Base-by-base conservation (phyloP, 1,139 yeast genomes). In the Lodderomyces elongisporus region DNA sequence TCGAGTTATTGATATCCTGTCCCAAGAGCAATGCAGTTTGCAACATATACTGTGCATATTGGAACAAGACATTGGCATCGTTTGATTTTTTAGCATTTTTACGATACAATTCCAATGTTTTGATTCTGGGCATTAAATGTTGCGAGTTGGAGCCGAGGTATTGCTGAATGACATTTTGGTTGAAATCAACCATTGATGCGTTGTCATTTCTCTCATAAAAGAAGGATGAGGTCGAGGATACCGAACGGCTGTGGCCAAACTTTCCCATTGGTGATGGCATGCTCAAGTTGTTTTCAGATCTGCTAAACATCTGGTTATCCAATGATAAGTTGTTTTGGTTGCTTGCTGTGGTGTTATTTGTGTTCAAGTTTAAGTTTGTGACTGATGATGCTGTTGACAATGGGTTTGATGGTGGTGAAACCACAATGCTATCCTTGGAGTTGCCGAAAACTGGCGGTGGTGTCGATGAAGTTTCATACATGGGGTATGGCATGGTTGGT, bases 11-110 rank as follows among this genome's bases (percentile, higher is more conserved):
- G 21, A 32, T 36, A 35, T 46, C 48, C 14, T 51, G 48, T 30
- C 74, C 78, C 46, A 78, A 64, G 17, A 79, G 59, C 43, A 85
- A 65, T 2, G 94, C 95, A 1, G 94, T 84, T 56, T 85, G 93
- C 35, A 87, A 64, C 82, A 85, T 81, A 54, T 84, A 85, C 58
- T 88, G 95, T 1, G 96, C 96, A 52, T 85, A 88, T 51, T 87
- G 91, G 57, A 87, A 87, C 48, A 88, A 74, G 14, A 85, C 82
- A 17, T 75, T 77, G 1, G 96, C 95, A 51, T 89, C 96, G 49
- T 80, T 81, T 12, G 89, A 76, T 49, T 80, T 84, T 50, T 81
- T 82, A 14, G 95, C 95, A 50, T 85, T 89, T 47, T 82, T 74
- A 36, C 93, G 72, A 60, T 89, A 89, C 64, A 87, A 68, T 46